Conservation (phyloP, 345 rosid genomes). For the Angophora floribunda region DNA sequence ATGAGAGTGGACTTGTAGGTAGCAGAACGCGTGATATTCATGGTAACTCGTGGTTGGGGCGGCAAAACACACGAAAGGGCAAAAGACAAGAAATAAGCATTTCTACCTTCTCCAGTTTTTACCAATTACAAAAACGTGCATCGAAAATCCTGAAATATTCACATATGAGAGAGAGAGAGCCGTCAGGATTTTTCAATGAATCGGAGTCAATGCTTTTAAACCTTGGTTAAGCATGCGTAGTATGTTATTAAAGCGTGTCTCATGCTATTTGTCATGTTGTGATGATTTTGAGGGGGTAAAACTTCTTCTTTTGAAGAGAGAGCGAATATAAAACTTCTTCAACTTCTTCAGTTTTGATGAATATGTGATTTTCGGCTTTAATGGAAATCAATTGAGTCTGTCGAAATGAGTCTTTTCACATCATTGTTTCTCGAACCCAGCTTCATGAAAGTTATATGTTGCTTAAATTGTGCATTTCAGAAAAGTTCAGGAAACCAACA, state of each 20-base stretch:
- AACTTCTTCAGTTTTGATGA: too few relatives aligned
- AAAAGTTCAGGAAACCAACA: neutral
- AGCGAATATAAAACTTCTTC: too few relatives aligned
- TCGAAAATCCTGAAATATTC: too few relatives aligned
- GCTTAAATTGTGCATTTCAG: neutral
- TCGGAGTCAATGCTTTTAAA: neutral
- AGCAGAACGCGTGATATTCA: neutral
- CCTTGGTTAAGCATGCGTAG: neutral
- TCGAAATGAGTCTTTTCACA: neutral
- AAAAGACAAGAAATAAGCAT: too few relatives aligned
- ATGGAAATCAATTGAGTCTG: neutral
- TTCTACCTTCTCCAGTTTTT: too few relatives aligned
- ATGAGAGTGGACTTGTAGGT: neutral
- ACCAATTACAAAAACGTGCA: too few relatives aligned
- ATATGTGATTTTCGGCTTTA: neutral
- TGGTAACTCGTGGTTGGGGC: neutral
- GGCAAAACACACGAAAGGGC: too few relatives aligned
- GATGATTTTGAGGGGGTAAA: neutral
- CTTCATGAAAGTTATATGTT: neutral
- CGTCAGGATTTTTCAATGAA: neutral
- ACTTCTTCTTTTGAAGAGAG: too few relatives aligned
- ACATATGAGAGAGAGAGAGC: too few relatives aligned
- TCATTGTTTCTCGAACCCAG: neutral
- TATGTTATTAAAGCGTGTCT: neutral
- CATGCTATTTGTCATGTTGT: neutral